Evolutionary conservation across 805 yeast species (phyloP).

Genomic region (Saccharomycopsis capsularis): DNA sequence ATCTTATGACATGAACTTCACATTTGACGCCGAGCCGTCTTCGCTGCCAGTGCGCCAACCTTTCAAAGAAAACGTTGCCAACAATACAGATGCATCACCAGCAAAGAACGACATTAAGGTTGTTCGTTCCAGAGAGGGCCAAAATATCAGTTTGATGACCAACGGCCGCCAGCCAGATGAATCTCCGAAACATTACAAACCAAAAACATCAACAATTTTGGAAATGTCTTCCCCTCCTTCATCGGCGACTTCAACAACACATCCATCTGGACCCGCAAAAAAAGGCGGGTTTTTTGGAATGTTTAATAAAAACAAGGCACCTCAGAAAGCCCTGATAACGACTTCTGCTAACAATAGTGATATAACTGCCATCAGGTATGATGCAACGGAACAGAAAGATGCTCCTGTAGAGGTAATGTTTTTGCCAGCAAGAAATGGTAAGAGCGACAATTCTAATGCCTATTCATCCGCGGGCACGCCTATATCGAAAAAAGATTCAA

Average conservation of each 20-base stretch:
- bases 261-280: background rate
- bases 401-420: conserved; percentile 22
- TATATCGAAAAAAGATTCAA: background rate
- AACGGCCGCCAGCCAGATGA: conserved; percentile 11
- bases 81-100: background rate
- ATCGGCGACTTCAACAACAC: background rate
- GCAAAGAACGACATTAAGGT: conserved; percentile 6
- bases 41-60: background rate
- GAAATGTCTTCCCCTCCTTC: background rate
- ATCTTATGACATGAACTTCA: conserved; percentile 20
- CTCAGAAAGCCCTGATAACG: background rate
- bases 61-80: background rate
- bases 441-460: background rate
- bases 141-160: conserved; percentile 6
- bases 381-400: conserved; percentile 19
- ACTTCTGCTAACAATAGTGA: background rate
- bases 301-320: conserved; percentile 15
- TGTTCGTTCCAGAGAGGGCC: conserved; percentile 10
- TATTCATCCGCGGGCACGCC: no score
- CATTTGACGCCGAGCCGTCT: conserved; percentile 12
- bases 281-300: conserved; percentile 17
- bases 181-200: background rate
- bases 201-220: background rate
- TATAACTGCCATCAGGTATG: conserved; percentile 17
- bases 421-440: conserved; percentile 13